These are phyloP conservation scores for Aspergillus luchuensis DNA, from an alignment of 2,329 filamentous ascomycete genomes.

Conservation along the genomic window DNA sequence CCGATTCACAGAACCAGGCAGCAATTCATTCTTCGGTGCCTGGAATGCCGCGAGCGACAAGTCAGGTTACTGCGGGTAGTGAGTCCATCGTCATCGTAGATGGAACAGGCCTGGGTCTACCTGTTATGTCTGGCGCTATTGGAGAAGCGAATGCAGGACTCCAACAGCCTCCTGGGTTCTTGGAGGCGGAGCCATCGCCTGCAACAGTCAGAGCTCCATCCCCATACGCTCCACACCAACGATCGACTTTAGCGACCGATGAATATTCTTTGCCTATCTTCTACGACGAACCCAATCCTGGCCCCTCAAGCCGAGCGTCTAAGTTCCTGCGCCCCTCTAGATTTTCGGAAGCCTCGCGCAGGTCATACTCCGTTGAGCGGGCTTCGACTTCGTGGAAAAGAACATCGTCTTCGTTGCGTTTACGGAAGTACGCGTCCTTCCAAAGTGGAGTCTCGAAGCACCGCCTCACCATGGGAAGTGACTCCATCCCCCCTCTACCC, in stretches of 20 bases:
- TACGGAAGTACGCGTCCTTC: constrained; percentile 50
- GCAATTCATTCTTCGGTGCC: not conserved
- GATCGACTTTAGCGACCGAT: constrained; percentile 27
- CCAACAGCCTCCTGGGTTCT: constrained; percentile 21
- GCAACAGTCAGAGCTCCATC: constrained; percentile 21
- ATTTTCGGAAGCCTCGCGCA: constrained; percentile 20
- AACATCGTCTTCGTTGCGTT: constrained; percentile 36
- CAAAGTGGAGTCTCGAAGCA: constrained; percentile 45
- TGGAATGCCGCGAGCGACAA: constrained; percentile 42
- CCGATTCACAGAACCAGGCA: not conserved
- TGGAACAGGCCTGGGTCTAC: constrained; percentile 50
- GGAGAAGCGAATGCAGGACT: constrained; percentile 14
- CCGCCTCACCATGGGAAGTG: constrained; percentile 30
- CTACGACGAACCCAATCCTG: constrained; percentile 27
- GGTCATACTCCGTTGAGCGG: constrained; percentile 33
- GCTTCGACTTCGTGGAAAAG: constrained; percentile 28
- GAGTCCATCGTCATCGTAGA: constrained; percentile 89
- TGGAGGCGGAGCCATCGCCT: constrained; percentile 15
- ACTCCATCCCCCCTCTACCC: constrained; percentile 20
- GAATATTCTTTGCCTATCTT: constrained; percentile 33
- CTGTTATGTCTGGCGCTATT: constrained; percentile 45
- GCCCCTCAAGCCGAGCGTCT: constrained; percentile 16
- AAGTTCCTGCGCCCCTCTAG: constrained; percentile 21
- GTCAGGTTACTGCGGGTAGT: constrained; percentile 74
- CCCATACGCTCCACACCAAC: constrained; percentile 23